Base-by-base conservation (phyloP, 2,329 filamentous ascomycete genomes). In the Aspergillus eucalypticola region DNA sequence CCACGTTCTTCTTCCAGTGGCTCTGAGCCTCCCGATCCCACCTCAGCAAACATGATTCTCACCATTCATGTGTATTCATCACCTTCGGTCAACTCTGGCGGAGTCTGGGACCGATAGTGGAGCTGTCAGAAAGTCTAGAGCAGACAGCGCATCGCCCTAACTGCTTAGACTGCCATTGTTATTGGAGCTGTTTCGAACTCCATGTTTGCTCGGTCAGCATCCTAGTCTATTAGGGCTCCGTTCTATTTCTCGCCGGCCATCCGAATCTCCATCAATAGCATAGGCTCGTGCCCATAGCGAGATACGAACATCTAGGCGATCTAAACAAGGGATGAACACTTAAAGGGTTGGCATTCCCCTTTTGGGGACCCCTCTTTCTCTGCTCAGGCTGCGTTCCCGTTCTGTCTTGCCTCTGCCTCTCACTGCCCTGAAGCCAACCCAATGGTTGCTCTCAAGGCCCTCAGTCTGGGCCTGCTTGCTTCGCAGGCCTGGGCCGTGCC, bases 401-500 rank as follows among this genome's bases (percentile, higher is more conserved):
- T 25, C 32, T 48, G 17, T 32, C 50, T 10, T 46, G 23, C 29
- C 27, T 17, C 27, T 41, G 27, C 54, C 44, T n/a, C 21, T 50
- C 32, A 21, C 13, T 19, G 10, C 23, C 8, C 23, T n/a, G 6
- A 41, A 23, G 11, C 23, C 23, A 46, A 27, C 59, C 39, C 41
- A 51, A 66, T 65, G 64, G 60, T 67, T 52, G 64, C 59, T 25
- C 32, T 67, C 32, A 55, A 49, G n/a, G n/a, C 51, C 35, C 54
- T 67, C 19, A 58, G 52, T 23, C 8, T 67, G 53, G 64, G 60
- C 19, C 49, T 65, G 23, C 44, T 68, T 49, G 49, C 59, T 25
- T 42, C 58, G 17, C 60, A 62, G 50, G 54, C 58, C 17, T 62
- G 56, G 51, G 64, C 66, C 25, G 42, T 66, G 29, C 63, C 67